A percentile compares a stretch with the other conserved stretches of the same genome.
phyloP scores from a whole-genome alignment of 176 grass and related monocot species.

The Miscanthus lutarioriparius region DNA sequence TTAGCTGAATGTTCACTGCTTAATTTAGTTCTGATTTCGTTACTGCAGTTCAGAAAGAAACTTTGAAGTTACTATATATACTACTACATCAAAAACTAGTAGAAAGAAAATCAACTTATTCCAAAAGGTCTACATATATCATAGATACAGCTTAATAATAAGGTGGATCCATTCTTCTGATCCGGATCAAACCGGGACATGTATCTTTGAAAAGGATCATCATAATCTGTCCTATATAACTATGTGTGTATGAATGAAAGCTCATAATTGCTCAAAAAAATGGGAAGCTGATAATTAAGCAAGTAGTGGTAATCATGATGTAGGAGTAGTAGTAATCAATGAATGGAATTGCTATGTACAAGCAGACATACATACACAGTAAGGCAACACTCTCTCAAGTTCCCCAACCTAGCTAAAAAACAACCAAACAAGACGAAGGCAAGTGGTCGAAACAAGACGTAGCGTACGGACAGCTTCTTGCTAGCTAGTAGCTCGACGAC shows the following conservation, averaged over 20 bases:
- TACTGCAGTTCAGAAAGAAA: neutral
- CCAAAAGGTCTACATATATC: neutral
- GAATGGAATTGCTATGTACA: slow-evolving; percentile 31
- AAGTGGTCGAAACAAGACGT: neutral
- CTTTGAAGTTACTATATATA: neutral
- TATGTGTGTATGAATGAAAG: no score
- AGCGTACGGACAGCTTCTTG: neutral
- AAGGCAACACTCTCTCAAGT: neutral
- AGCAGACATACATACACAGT: neutral
- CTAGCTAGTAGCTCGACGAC: neutral
- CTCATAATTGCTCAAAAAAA: no score
- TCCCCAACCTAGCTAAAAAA: neutral
- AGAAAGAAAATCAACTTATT: neutral
- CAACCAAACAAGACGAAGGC: neutral
- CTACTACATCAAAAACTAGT: neutral
- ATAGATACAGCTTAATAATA: neutral
- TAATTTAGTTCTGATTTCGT: neutral
- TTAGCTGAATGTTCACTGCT: neutral
- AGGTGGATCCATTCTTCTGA: neutral
- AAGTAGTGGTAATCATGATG: neutral
- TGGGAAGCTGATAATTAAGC: neutral
- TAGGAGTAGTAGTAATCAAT: neutral
- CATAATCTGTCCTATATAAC: neutral
- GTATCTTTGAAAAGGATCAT: neutral
- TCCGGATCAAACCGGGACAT: neutral